phyloP scores from a whole-genome alignment of 2,329 filamentous ascomycete species.

The Fusarium sp. region DNA sequence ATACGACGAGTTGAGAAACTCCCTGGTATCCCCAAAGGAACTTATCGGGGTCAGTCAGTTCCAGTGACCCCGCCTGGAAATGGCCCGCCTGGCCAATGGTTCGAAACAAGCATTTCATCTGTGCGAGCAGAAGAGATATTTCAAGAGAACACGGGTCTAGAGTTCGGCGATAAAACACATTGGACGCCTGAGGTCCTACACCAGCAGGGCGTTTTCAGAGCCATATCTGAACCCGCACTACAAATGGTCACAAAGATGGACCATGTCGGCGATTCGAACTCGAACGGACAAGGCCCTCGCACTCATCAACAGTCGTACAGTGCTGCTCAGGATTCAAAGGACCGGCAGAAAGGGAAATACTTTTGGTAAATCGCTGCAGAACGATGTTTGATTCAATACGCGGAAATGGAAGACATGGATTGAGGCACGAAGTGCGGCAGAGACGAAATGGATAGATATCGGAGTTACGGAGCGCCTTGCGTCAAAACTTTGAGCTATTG shows the following conservation, averaged over 20 bases:
- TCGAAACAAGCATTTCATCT: conserved; percentile 45
- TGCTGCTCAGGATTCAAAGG: background rate
- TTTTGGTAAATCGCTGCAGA: conserved; percentile 33
- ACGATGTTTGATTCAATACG: background rate
- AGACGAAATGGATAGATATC: background rate
- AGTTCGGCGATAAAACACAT: conserved; percentile 38
- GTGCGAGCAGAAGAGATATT: conserved; percentile 27
- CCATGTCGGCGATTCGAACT: conserved; percentile 42
- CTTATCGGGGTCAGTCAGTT: conserved; percentile 20
- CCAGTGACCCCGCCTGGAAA: background rate
- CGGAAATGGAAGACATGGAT: background rate
- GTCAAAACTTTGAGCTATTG: background rate
- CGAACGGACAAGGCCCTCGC: conserved; percentile 33
- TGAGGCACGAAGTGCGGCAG: background rate
- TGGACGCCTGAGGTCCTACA: conserved; percentile 42
- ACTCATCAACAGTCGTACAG: conserved; percentile 9
- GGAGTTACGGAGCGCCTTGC: background rate
- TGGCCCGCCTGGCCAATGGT: conserved; percentile 36
- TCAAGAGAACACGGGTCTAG: conserved; percentile 39
- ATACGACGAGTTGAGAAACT: conserved; percentile 26
- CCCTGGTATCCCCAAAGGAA: background rate
- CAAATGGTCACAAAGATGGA: conserved; percentile 47
- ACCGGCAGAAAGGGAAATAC: background rate
- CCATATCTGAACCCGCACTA: conserved; percentile 43
- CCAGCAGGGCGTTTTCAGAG: conserved; percentile 33